Conservation (phyloP, 768 basidiomycete genomes). For the Piloderma croceum region DNA sequence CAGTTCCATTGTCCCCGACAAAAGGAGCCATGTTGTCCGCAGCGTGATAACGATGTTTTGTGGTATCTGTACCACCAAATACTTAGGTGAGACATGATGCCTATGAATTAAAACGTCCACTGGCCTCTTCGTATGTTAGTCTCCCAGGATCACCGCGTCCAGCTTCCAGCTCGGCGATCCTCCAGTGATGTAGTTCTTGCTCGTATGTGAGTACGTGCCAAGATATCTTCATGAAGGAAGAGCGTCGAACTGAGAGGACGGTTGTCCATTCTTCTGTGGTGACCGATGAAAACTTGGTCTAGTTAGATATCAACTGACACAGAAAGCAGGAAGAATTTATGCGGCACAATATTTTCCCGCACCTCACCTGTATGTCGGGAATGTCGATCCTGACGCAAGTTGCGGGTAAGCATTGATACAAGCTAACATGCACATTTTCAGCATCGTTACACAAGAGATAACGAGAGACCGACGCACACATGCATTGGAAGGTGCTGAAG, state of each 20-base stretch:
- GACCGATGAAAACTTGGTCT: conserved; percentile 1
- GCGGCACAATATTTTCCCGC: conserved; percentile 13
- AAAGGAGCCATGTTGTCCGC: too few species aligned
- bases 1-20: too few species aligned
- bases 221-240: conserved; percentile 13
- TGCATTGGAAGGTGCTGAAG: conserved; percentile 1
- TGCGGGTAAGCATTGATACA: conserved; percentile 10
- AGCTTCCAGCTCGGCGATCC: conserved; percentile 11
- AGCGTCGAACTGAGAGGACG: conserved; percentile 6
- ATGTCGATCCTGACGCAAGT: conserved; percentile 10
- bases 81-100: conserved; percentile 5
- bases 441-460: conserved; percentile 3
- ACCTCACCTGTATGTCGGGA: conserved; percentile 11
- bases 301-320: conserved; percentile 5
- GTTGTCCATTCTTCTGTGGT: conserved; percentile 2
- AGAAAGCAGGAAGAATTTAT: conserved; percentile 6
- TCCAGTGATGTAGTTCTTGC: conserved; percentile 12
- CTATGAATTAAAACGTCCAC: conserved; percentile 2
- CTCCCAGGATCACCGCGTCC: conserved; percentile 9
- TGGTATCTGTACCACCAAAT: conserved; percentile 8
- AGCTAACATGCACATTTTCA: conserved; percentile 10
- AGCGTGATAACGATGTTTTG: too few species aligned
- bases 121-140: conserved; percentile 8
- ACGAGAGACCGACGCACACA: conserved; percentile 6
- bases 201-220: conserved; percentile 12